These are phyloP conservation scores for Marasmius fiardii DNA, from an alignment of 1,284 basidiomycete species.

Conservation along the genomic window DNA sequence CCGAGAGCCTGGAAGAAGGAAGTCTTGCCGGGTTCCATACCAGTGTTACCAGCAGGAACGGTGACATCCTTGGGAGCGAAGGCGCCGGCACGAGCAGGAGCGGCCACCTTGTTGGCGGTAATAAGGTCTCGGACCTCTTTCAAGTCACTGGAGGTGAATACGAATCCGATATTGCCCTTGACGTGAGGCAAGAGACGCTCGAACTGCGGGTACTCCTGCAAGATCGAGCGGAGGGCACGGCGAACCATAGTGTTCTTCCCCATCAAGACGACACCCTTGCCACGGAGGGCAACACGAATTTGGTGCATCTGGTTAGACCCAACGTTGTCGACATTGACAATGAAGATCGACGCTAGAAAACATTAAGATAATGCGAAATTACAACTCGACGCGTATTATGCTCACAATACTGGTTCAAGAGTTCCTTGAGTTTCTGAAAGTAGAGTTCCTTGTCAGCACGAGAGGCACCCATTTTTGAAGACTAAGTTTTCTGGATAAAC, in stretches of 20 bases:
- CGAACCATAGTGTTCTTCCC: constrained; percentile 99
- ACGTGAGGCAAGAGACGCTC: constrained; percentile 96
- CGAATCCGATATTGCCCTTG: constrained; percentile 98
- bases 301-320: constrained; percentile 99
- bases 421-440: constrained; percentile 93
- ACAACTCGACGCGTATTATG: constrained; percentile 17
- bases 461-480: constrained; percentile 82
- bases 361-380: constrained; percentile 4
- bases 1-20: constrained; percentile 99
- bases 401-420: constrained; percentile 88
- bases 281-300: constrained; percentile 95
- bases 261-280: constrained; percentile 97
- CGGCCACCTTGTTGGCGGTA: constrained; percentile 95
- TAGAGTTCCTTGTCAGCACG: constrained; percentile 91
- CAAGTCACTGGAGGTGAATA: constrained; percentile 92
- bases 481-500: constrained; percentile 18
- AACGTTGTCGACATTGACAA: constrained; percentile 99
- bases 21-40: constrained; percentile 99
- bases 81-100: constrained; percentile 98
- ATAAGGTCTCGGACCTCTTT: constrained; percentile 95
- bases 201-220: constrained; percentile 89
- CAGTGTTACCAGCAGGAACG: constrained; percentile 96
- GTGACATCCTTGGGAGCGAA: constrained; percentile 89
- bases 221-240: constrained; percentile 91
- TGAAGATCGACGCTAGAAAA: constrained; percentile 86